A percentile compares a stretch with the other conserved stretches of the same genome.
Evolutionary conservation across 2,329 filamentous ascomycete species (phyloP).

Genomic region (Diaporthe caulivora): DNA sequence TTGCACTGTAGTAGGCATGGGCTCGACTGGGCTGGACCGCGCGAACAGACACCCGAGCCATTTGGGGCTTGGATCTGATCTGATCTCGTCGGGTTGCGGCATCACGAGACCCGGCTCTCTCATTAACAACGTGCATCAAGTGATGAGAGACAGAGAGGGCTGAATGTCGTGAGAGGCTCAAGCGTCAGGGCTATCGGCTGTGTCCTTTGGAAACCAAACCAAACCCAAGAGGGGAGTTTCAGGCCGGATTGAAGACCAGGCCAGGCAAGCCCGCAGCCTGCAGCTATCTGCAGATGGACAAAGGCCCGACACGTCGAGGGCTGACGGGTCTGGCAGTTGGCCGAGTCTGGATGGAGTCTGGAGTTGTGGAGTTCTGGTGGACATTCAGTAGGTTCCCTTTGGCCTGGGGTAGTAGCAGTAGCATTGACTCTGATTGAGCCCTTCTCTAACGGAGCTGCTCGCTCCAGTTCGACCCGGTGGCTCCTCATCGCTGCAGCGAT

Average conservation of each 20-base stretch:
- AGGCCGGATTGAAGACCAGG: conserved; percentile 3
- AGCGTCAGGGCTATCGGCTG: background rate
- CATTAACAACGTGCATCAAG: background rate
- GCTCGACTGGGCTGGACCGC: conserved; percentile 6
- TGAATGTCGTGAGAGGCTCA: background rate
- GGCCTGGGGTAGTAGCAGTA: background rate
- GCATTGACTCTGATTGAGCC: too few relatives aligned
- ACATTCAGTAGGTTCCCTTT: too few relatives aligned
- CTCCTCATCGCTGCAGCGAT: background rate
- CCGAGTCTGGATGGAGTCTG: background rate
- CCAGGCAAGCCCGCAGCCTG: background rate
- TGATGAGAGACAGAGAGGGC: background rate
- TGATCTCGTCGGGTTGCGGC: background rate
- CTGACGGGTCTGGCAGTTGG: conserved; percentile 1
- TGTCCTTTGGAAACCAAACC: conserved; percentile 13
- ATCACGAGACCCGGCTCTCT: background rate
- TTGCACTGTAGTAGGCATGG: background rate
- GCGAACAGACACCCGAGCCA: conserved; percentile 7
- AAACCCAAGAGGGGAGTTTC: conserved; percentile 13
- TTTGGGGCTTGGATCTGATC: background rate
- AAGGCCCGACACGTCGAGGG: background rate
- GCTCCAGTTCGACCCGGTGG: background rate
- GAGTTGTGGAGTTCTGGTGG: background rate
- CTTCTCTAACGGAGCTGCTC: conserved; percentile 22
- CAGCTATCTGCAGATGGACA: conserved; percentile 11